Percentiles rank a stretch among this genome's conserved stretches.
Conservation (phyloP, 2,329 filamentous ascomycete species). For the Aotearoamyces nothofagi region DNA sequence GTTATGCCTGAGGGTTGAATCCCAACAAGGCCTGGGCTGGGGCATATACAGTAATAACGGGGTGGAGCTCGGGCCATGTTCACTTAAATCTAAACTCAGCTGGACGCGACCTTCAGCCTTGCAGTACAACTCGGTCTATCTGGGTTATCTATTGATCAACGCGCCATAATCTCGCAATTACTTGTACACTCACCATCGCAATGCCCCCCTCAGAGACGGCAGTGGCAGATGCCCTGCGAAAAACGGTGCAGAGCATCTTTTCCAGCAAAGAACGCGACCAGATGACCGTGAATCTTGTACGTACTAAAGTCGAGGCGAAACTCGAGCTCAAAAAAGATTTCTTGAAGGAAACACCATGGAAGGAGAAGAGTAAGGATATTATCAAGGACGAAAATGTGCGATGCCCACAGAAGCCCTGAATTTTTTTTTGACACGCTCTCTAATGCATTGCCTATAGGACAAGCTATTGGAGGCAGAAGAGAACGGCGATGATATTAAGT, state of each 20-base stretch:
- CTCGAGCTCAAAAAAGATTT: slow-evolving; percentile 34
- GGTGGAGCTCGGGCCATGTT: no score
- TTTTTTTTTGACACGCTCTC: slow-evolving; percentile 2
- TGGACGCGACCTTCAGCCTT: no score
- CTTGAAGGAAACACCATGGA: slow-evolving; percentile 35
- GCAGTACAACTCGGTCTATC: no score
- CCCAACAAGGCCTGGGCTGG: no score
- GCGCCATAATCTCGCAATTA: no score
- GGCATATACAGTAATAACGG: no score
- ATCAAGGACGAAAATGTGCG: slow-evolving; percentile 37
- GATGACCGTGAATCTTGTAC: slow-evolving; percentile 41
- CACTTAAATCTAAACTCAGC: no score
- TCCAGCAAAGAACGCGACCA: slow-evolving; percentile 21
- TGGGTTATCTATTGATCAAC: no score
- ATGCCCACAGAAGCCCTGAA: no score
- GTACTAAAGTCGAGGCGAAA: slow-evolving; percentile 33
- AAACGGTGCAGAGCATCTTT: not conserved
- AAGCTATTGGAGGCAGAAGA: slow-evolving; percentile 8
- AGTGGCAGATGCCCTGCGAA: not conserved
- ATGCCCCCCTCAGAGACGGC: not conserved
- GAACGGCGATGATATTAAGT: slow-evolving; percentile 3
- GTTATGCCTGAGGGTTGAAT: no score
- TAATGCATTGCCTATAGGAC: slow-evolving; percentile 3
- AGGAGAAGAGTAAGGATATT: slow-evolving; percentile 39
- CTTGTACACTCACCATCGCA: no score